Conservation (phyloP, 331 rosid species). For the Telfairia occidentalis region DNA sequence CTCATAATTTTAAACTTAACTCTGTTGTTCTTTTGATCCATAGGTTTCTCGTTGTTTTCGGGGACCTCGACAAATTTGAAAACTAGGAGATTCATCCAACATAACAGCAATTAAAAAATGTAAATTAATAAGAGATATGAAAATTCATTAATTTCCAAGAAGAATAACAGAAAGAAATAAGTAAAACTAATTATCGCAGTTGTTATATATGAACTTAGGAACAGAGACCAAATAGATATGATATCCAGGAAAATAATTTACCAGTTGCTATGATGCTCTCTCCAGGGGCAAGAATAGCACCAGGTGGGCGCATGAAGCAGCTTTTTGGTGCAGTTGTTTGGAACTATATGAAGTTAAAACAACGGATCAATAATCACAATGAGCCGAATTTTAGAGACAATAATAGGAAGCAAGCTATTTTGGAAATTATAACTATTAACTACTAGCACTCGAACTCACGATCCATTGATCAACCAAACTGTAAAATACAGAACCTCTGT, state of each 20-base stretch:
- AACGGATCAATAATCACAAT: slow-evolving; percentile 16
- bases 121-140: neutral
- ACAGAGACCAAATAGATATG: neutral
- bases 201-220: neutral
- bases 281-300: slow-evolving; percentile 83
- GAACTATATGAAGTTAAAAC: slow-evolving; percentile 36
- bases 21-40: slow-evolving; percentile 58
- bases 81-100: slow-evolving; percentile 33
- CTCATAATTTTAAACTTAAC: slow-evolving; percentile 92
- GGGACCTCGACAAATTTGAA: slow-evolving; percentile 91
- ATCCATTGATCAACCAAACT: neutral
- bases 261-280: slow-evolving; percentile 88
- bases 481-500: neutral
- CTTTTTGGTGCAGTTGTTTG: slow-evolving; percentile 96
- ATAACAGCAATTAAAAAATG: neutral
- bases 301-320: slow-evolving; percentile 98
- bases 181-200: neutral
- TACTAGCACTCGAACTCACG: neutral
- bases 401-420: neutral
- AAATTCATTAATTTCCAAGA: neutral
- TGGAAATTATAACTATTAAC: neutral
- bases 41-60: slow-evolving; percentile 68
- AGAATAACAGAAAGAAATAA: neutral
- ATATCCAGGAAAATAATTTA: slow-evolving; percentile 20
- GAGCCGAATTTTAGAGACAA: neutral